Evolutionary conservation across 1,284 basidiomycete genomes (phyloP), one percentile per base, ranked within the genome.

Genomic region (Apiotrichum veenhuisii): DNA sequence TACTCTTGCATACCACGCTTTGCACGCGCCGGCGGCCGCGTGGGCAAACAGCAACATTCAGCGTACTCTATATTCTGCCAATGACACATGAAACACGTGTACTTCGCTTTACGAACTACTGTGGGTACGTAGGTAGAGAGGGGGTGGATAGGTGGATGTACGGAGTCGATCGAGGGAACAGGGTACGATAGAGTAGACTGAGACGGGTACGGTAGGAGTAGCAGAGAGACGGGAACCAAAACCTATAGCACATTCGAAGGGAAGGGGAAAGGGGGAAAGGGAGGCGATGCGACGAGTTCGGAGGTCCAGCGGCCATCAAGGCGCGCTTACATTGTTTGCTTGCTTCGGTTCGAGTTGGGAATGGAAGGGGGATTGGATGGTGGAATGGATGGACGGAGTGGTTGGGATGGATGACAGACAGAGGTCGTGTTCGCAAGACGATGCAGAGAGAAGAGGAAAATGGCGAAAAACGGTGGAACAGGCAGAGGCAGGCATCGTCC

Each of bases 221-320:
- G 30, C 45, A 36, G 45, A 30, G 38, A 20, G 38, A 47, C 45
- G 53, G 27, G 41, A 49, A 37, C 45, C 51, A 49, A 43, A 43
- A 57, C 30, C 55, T 48, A 56, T 46, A 52, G 50, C 44, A 51
- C 50, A 52, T 36, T 47, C 45, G 12, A 47, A 36, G 38, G 27
- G 27, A 38, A 49, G 44, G 46, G 47, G 25, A 34, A 42, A 46
- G 54, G 43, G 20, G 37, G 38, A 49, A 46, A 48, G 34, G 44
- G 20, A 20, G 25, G 18, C 26, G 15, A 47, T 47, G 45, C 45
- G 27, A 36, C 11, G 20, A n/a, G 33, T 15, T n/a, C 17, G n/a
- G 20, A 20, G 33, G 17, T 18, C 36, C 8, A 18, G 4, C 4
- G n/a, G 33, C 45, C 30, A n/a, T 47, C 45, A 47, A 47, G 30